Evolutionary conservation across 768 basidiomycete species (phyloP).

Genomic region (Cantharellus cinnabarinus): DNA sequence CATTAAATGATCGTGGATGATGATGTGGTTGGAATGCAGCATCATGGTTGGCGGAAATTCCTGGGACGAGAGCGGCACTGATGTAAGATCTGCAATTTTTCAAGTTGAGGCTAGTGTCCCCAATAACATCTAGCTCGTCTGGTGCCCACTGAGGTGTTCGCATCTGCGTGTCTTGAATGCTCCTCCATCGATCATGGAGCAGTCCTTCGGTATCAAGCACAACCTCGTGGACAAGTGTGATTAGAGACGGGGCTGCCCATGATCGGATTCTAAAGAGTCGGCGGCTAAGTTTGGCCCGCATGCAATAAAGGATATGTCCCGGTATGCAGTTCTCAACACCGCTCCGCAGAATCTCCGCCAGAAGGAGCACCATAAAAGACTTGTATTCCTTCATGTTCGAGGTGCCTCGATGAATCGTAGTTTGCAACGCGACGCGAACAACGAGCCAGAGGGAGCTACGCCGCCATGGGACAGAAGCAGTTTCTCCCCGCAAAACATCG

Average conservation of each 20-base stretch:
- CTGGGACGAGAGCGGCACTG: not conserved
- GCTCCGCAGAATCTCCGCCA: slow-evolving; percentile 15
- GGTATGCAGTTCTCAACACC: slow-evolving; percentile 8
- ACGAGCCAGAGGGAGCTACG: slow-evolving; percentile 32
- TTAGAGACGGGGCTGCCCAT: not conserved
- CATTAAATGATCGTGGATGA: not conserved
- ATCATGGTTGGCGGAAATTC: not conserved
- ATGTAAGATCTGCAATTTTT: not conserved
- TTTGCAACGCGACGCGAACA: slow-evolving; percentile 25
- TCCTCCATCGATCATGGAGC: not conserved
- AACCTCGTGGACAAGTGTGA: not conserved
- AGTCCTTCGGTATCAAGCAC: not conserved
- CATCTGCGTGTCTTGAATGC: not conserved
- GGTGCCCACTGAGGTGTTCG: not conserved
- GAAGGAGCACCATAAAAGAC: slow-evolving; percentile 25
- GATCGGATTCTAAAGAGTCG: slow-evolving; percentile 9
- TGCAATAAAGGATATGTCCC: slow-evolving; percentile 15
- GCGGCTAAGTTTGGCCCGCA: slow-evolving; percentile 15
- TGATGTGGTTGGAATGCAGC: not conserved
- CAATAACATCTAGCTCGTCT: not conserved
- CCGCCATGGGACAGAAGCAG: slow-evolving; percentile 25
- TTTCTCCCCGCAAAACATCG: slow-evolving; percentile 23
- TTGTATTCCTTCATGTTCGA: slow-evolving; percentile 21
- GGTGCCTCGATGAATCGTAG: slow-evolving; percentile 10
- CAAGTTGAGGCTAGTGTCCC: not conserved